Base-by-base conservation (phyloP, 805 yeast genomes). In the Sugiyamaella floridensis region DNA sequence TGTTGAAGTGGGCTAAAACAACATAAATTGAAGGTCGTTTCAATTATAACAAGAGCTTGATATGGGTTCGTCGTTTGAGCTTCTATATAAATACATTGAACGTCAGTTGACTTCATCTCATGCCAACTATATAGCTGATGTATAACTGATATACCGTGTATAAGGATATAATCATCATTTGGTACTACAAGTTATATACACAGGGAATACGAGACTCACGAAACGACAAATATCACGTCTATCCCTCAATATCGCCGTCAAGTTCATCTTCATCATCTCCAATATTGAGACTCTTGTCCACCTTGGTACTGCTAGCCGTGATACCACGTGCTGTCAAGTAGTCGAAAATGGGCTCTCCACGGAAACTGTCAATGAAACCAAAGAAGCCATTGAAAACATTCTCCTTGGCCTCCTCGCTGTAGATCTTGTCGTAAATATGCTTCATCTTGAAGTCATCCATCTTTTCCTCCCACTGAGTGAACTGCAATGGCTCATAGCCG, bases 321-420 rank as follows among this genome's bases (percentile, higher is more conserved):
- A 67, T 53, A 14, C 67, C 69, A 20, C 54, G 50, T 16, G 67
- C 72, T 2, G 72, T 66, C 52, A 72, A 55, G 63, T 80, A 85
- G 61, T 80, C 83, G 60, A 83, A 80, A 15, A 80, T 77, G 34
- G 80, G 80, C 43, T 81, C 81, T 18, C 82, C 87, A 26, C 79
- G 77, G 67, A 85, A 89, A 40, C 85, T 81, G 69, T 92, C 99
- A 59, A 93, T 85, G 66, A 87, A 92, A 45, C 86, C 86, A 69
- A 87, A 93, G 65, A 93, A 92, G 0, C 96, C 95, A 58, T 89
- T 83, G 71, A 87, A 90, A 3, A 85, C 85, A 63, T 89, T 88
- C 62, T 89, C 97, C 63, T 81, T 80, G 45, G 80, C 84, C 68
- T 93, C 99, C 69, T 90, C 97, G 43, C 79, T 82, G 65, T 92